Evolutionary conservation across 345 rosid genomes (phyloP).

Genomic region (Lumnitzera littorea): DNA sequence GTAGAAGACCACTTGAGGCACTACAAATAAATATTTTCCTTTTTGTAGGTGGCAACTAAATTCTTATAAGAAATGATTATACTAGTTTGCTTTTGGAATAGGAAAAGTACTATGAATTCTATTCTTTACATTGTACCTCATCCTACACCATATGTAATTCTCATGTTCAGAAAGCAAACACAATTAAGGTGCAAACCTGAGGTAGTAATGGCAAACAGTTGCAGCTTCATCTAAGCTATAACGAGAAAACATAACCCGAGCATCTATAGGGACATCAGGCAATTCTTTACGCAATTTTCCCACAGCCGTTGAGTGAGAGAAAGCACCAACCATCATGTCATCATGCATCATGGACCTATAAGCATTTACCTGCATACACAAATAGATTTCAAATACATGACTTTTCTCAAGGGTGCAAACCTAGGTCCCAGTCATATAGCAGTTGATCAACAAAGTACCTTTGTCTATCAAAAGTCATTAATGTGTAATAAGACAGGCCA

Average conservation of each 20-base stretch:
- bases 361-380: conserved; percentile 69
- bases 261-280: conserved; percentile 85
- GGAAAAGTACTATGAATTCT: too few species aligned
- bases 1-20: too few species aligned
- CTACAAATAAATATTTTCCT: too few species aligned
- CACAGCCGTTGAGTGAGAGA: conserved; percentile 91
- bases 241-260: conserved; percentile 64
- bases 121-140: too few species aligned
- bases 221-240: conserved; percentile 78
- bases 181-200: conserved; percentile 44
- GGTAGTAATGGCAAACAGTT: conserved; percentile 83
- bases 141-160: background rate
- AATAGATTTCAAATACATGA: background rate
- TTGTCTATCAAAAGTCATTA: too few species aligned
- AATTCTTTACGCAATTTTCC: conserved; percentile 82
- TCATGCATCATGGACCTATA: conserved; percentile 89
- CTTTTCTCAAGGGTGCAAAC: too few species aligned
- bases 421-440: too few species aligned
- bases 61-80: too few species aligned
- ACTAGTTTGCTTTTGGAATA: too few species aligned
- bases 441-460: too few species aligned
- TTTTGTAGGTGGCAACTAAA: too few species aligned
- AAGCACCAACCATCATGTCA: conserved; percentile 95
- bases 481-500: too few species aligned
- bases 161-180: background rate